Evolutionary conservation across 139 green algal species (phyloP).

Genomic region (Chlorella sp.): DNA sequence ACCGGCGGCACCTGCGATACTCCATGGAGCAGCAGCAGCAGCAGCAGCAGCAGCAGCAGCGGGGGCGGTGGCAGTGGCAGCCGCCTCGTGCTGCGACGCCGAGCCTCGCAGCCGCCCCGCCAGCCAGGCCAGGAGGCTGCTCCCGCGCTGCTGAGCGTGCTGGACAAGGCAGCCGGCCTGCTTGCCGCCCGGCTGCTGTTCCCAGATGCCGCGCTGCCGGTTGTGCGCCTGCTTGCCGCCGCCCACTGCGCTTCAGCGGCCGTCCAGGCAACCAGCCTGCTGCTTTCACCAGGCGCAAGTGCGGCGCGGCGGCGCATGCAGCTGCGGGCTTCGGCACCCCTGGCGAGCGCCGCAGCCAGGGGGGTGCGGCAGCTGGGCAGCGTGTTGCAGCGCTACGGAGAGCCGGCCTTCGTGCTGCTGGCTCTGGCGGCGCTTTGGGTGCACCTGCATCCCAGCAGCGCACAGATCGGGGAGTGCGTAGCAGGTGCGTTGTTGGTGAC

Average conservation of each 20-base stretch:
- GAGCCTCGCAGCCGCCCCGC: too few species aligned
- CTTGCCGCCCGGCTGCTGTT: conserved; percentile 37
- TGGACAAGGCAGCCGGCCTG: conserved; percentile 11
- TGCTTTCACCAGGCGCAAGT: not conserved
- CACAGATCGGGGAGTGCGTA: conserved; percentile 22
- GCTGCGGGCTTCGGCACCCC: too few species aligned
- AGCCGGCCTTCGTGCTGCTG: conserved; percentile 25
- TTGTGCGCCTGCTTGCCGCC: conserved; percentile 1
- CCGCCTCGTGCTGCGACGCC: not conserved
- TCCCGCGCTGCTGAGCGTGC: not conserved
- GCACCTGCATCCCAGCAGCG: conserved; percentile 11
- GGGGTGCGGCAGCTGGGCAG: not conserved
- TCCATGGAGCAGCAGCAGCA: too few species aligned
- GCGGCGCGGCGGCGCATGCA: not conserved
- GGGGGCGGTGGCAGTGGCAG: not conserved
- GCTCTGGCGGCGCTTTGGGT: conserved; percentile 34
- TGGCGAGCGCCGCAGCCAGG: not conserved
- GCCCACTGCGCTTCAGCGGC: conserved; percentile 4
- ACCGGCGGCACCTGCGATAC: too few species aligned
- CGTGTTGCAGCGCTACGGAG: conserved; percentile 17
- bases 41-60: not conserved
- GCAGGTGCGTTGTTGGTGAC: not conserved
- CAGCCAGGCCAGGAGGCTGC: not conserved
- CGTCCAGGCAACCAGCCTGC: not conserved
- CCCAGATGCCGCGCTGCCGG: conserved; percentile 4